Conservation (phyloP, 2,329 filamentous ascomycete genomes). For the Fusarium citri region DNA sequence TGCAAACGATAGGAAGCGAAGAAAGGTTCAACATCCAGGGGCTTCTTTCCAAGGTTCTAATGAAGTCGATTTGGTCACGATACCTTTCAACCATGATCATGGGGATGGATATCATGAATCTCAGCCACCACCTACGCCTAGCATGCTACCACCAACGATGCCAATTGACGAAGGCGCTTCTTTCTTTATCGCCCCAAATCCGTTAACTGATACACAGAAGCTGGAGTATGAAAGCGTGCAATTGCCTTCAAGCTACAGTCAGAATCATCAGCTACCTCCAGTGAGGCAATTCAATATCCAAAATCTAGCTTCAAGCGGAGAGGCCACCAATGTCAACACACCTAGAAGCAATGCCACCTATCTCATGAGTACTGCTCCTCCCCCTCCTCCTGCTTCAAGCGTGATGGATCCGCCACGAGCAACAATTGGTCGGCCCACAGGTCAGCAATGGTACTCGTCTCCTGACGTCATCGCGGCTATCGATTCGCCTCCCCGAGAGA, state of each 20-base stretch:
- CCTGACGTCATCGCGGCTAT: slow-evolving; percentile 41
- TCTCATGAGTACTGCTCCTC: slow-evolving; percentile 39
- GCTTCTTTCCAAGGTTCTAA: slow-evolving; percentile 34
- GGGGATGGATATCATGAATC: slow-evolving; percentile 16
- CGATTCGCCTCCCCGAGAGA: slow-evolving; percentile 26
- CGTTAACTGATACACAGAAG: slow-evolving; percentile 54
- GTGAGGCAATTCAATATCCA: slow-evolving; percentile 34
- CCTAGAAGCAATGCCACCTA: slow-evolving; percentile 44
- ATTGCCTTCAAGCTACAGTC: slow-evolving; percentile 30
- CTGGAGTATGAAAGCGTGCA: slow-evolving; percentile 50
- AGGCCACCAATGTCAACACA: slow-evolving; percentile 53
- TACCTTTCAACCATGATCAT: slow-evolving; percentile 41
- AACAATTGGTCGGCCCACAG: neutral
- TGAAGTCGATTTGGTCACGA: slow-evolving; percentile 43
- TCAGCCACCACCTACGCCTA: slow-evolving; percentile 30
- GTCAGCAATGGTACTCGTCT: slow-evolving; percentile 37
- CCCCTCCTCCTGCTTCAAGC: slow-evolving; percentile 29
- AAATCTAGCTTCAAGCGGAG: slow-evolving; percentile 48
- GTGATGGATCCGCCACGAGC: slow-evolving; percentile 8
- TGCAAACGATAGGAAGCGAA: slow-evolving; percentile 38
- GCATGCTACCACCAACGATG: slow-evolving; percentile 46
- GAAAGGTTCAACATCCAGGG: slow-evolving; percentile 32
- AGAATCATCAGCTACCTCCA: slow-evolving; percentile 30
- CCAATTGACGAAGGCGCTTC: slow-evolving; percentile 46
- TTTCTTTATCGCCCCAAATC: slow-evolving; percentile 51